Evolutionary conservation across 2,329 filamentous ascomycete genomes (phyloP).

Genomic region (Pseudogymnoascus sp.): DNA sequence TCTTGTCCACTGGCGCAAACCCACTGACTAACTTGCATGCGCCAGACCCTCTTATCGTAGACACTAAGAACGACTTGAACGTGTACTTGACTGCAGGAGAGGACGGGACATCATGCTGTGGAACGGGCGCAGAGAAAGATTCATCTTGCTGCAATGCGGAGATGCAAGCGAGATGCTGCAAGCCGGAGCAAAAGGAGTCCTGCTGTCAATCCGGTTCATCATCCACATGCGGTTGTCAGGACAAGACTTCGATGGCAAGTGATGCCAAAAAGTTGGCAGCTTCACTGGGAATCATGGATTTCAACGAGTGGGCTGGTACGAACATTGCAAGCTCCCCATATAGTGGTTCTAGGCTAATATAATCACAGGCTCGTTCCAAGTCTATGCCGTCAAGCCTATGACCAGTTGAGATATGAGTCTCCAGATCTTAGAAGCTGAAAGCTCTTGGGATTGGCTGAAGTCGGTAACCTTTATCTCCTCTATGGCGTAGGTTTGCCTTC

Average conservation of each 20-base stretch:
- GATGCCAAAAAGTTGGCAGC: conserved; percentile 14
- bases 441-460: too few species aligned
- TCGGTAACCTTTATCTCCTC: too few species aligned
- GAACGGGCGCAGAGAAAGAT: conserved; percentile 11
- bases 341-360: neutral
- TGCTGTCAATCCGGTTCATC: conserved; percentile 1
- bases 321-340: conserved; percentile 13
- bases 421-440: too few species aligned
- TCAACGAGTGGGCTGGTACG: conserved; percentile 46
- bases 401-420: too few species aligned
- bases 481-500: too few species aligned
- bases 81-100: conserved; percentile 32
- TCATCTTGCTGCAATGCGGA: too few species aligned
- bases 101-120: conserved; percentile 13
- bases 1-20: neutral
- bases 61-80: conserved; percentile 41
- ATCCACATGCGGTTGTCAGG: too few species aligned
- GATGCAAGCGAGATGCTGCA: conserved; percentile 11
- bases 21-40: neutral
- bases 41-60: conserved; percentile 37
- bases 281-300: conserved; percentile 30
- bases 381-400: conserved; percentile 40
- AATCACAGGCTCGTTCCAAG: conserved; percentile 38
- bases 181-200: conserved; percentile 8
- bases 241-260: too few species aligned